Evolutionary conservation across 257 asterid genomes (phyloP), one percentile per base, ranked within the genome.

Genomic region (Phtheirospermum japonicum): DNA sequence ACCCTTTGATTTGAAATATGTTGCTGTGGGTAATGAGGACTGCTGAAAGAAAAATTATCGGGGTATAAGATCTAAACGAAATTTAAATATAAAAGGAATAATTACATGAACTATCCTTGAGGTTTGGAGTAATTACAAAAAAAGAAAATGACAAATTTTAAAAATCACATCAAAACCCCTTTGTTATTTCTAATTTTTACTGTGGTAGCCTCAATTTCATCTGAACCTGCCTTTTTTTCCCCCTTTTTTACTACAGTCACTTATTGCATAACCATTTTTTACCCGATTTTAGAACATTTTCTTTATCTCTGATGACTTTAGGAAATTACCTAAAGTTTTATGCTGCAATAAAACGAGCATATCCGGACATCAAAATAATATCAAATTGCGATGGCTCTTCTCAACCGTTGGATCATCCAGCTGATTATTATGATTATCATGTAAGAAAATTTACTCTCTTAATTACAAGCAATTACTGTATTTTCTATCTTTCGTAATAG

Each of bases 1-100:
- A 72, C 97, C 97, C 34, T 93, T 93, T 55, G 89, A 82, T 70
- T 68, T 93, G 81, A 85, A 70, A 87, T 87, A 93, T 45, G 99
- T 93, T 59, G 99, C 99, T 1, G 75, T 93, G 32, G 97, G 99
- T 23, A 93, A 93, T 33, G 99, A 93, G 79, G 99, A 93, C 65
- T 93, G 99, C 59, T 85, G 89, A 49, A 89, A 84, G 86, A 71
- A 77, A 68, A 72, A 85, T 77, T 93, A 93, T 77, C 73, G 48
- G 1, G 99, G 99, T 89, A 76, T 50, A 49, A 19, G 6, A 49
- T 17, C 30, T 16, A 48, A 48, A 48, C 16, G 23, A 4, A 3
- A 45, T 19, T 45, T 45, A 16, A 13, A 45, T 45, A 16, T 45
- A 45, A 14, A 45, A 45, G 4, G 7, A 6, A 45, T 9, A 12